Evolutionary conservation across 805 yeast genomes (phyloP).

Genomic region (Isabelozyma pseudorhagii): DNA sequence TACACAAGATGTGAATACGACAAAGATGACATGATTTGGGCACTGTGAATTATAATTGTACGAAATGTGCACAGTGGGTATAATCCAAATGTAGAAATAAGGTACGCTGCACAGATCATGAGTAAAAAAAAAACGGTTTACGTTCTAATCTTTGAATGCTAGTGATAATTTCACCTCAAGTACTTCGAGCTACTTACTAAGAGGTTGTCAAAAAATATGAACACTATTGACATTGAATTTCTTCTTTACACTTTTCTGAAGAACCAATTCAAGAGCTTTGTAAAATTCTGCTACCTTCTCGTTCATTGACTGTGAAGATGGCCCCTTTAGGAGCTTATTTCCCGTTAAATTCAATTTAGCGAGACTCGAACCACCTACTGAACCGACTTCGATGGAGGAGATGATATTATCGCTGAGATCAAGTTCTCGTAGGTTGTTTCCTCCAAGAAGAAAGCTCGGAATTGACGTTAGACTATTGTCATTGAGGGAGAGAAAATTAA

Average conservation of each 20-base stretch:
- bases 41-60: too few relatives aligned
- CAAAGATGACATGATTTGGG: too few relatives aligned
- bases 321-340: slow-evolving; percentile 12
- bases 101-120: too few relatives aligned
- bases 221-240: slow-evolving; percentile 25
- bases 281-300: slow-evolving; percentile 19
- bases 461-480: background rate
- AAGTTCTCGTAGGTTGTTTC: slow-evolving; percentile 7
- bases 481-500: background rate
- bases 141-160: too few relatives aligned
- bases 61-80: too few relatives aligned
- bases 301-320: slow-evolving; percentile 3
- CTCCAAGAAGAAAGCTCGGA: background rate
- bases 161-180: too few relatives aligned
- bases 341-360: slow-evolving; percentile 13
- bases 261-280: slow-evolving; percentile 13
- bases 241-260: slow-evolving; percentile 13
- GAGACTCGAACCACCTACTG: slow-evolving; percentile 7
- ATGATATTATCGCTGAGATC: slow-evolving; percentile 14
- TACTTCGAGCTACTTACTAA: too few relatives aligned
- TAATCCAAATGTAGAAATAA: too few relatives aligned
- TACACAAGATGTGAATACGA: too few relatives aligned
- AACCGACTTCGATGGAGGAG: slow-evolving; percentile 9
- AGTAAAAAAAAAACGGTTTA: too few relatives aligned
- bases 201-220: slow-evolving; percentile 13